These are phyloP conservation scores for Linnemannia zychae DNA, from an alignment of 192 early-diverging fungal genomes.

Conservation along the genomic window DNA sequence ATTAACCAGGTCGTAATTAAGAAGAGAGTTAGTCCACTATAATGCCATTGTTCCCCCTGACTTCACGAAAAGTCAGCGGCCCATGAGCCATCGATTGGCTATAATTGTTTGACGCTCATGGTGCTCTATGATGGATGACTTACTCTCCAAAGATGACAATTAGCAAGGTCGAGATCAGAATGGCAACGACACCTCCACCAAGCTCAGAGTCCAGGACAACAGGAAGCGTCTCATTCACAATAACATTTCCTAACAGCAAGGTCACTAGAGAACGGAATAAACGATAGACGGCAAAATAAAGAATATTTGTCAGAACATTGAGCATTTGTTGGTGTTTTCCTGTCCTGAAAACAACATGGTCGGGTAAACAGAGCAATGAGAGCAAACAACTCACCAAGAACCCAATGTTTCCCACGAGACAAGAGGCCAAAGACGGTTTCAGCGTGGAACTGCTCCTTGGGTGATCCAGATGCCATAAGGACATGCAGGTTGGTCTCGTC, in stretches of 20 bases:
- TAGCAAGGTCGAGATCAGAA: slow-evolving; percentile 84
- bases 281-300: not conserved
- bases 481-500: slow-evolving; percentile 86
- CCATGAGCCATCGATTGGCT: not conserved
- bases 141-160: slow-evolving; percentile 94
- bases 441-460: slow-evolving; percentile 75
- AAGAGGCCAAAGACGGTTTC: slow-evolving; percentile 61
- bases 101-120: not conserved
- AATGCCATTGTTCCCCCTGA: not conserved
- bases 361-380: not conserved
- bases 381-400: slow-evolving; percentile 80
- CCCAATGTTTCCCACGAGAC: slow-evolving; percentile 80
- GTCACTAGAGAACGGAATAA: slow-evolving; percentile 76
- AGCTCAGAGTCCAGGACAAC: slow-evolving; percentile 80
- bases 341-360: not conserved
- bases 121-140: slow-evolving; percentile 20
- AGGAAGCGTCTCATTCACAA: slow-evolving; percentile 93
- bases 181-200: slow-evolving; percentile 81
- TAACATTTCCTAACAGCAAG: slow-evolving; percentile 87
- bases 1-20: not conserved
- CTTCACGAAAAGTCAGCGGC: not conserved
- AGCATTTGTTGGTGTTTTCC: not conserved
- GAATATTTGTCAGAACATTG: not conserved
- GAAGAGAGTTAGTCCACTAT: not conserved
- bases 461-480: slow-evolving; percentile 82